Evolutionary conservation across 2,329 filamentous ascomycete genomes (phyloP).

Genomic region (Ophiocordyceps camponoti-floridani): DNA sequence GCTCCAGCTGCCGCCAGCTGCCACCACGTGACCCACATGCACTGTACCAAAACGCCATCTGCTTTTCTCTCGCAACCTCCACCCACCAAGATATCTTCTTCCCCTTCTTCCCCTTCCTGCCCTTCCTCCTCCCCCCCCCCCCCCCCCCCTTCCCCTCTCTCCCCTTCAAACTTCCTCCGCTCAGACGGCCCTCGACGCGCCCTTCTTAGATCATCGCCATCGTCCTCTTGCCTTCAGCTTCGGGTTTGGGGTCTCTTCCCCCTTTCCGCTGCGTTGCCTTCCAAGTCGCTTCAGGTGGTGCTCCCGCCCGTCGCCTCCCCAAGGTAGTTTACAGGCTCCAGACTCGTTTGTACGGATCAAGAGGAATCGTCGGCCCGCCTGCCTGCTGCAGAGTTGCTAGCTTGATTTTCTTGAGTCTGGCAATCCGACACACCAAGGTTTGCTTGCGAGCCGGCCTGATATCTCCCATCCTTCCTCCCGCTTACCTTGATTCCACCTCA

Average conservation of each 20-base stretch:
- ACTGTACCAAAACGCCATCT: not conserved
- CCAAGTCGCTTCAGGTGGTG: not conserved
- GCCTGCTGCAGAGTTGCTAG: conserved; percentile 1
- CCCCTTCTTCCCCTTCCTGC: not conserved
- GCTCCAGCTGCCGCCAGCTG: not conserved
- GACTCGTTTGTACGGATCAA: not conserved
- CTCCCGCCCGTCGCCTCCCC: not conserved
- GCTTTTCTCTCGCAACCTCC: not conserved
- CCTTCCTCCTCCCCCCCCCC: not conserved
- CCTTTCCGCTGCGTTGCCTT: not conserved
- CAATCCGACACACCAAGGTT: conserved; percentile 3
- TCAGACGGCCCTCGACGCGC: not conserved
- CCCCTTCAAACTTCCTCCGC: not conserved
- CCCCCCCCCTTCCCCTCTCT: not conserved
- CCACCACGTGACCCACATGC: conserved; percentile 1
- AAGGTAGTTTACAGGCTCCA: not conserved
- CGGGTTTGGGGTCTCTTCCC: not conserved
- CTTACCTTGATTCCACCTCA: conserved; percentile 17
- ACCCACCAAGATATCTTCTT: not conserved
- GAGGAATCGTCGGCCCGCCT: not conserved
- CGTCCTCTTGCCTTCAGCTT: not conserved
- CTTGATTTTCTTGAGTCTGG: not conserved
- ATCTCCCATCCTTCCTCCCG: conserved; percentile 4
- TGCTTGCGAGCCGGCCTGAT: conserved; percentile 16
- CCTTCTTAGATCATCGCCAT: not conserved